A percentile compares a stretch with the other conserved stretches of the same genome.
These are phyloP conservation scores for Cyathus striatus DNA, from an alignment of 768 basidiomycete genomes.

Conservation along the genomic window DNA sequence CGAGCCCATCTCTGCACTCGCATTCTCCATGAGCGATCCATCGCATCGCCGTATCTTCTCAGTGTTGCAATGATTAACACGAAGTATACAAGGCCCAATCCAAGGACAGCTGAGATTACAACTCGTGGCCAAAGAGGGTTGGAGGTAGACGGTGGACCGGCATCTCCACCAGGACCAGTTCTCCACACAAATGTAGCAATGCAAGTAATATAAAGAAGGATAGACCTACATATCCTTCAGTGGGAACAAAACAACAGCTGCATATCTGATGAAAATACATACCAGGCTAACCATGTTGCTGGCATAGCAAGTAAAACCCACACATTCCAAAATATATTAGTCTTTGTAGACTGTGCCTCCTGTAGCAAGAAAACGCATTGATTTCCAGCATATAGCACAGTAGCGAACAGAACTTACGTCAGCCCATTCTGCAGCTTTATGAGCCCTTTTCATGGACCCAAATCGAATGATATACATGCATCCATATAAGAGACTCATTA, in stretches of 20 bases:
- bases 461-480: slow-evolving; percentile 61
- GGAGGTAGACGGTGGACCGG: slow-evolving; percentile 20
- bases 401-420: slow-evolving; percentile 25
- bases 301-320: slow-evolving; percentile 64
- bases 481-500: slow-evolving; percentile 56
- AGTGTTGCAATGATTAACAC: slow-evolving; percentile 46
- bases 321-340: slow-evolving; percentile 46
- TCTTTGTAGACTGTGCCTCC: slow-evolving; percentile 41
- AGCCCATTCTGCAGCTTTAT: slow-evolving; percentile 58
- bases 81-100: slow-evolving; percentile 50
- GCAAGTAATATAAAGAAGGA: slow-evolving; percentile 48
- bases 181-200: slow-evolving; percentile 65
- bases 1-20: slow-evolving; percentile 14
- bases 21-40: slow-evolving; percentile 21
- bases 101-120: slow-evolving; percentile 41
- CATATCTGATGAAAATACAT: slow-evolving; percentile 30
- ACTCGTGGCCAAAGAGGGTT: slow-evolving; percentile 38
- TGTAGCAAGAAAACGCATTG: slow-evolving; percentile 13
- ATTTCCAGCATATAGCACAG: neutral
- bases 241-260: slow-evolving; percentile 34
- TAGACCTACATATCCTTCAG: slow-evolving; percentile 54
- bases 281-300: slow-evolving; percentile 58
- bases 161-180: slow-evolving; percentile 33
- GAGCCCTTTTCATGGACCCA: slow-evolving; percentile 54
- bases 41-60: slow-evolving; percentile 36